Conservation (phyloP, 176 grass and related monocot genomes). For the Triticum monococcum region DNA sequence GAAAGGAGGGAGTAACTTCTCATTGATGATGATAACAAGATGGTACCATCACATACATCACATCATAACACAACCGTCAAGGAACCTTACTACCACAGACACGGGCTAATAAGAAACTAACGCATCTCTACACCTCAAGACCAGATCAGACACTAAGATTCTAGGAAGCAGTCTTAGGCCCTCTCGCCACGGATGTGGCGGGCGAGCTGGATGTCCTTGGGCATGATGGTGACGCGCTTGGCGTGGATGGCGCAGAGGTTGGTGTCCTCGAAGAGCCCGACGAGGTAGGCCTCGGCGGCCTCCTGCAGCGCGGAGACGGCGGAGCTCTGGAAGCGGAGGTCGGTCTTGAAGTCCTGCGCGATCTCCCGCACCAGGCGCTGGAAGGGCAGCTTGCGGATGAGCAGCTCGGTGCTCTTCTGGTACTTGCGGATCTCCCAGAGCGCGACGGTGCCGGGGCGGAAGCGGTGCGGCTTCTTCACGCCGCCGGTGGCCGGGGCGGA, state of each 20-base stretch:
- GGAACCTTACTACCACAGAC: no score
- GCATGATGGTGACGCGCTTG: conserved; percentile 84
- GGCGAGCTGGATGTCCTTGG: conserved; percentile 71
- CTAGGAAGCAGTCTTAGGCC: conserved; percentile 26
- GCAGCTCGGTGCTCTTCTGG: conserved; percentile 83
- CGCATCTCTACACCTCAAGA: background rate
- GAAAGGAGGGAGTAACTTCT: no score
- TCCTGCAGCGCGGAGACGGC: conserved; percentile 68
- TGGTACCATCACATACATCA: no score
- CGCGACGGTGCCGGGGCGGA: conserved; percentile 68
- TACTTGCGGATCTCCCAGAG: conserved; percentile 76
- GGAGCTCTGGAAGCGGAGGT: conserved; percentile 78
- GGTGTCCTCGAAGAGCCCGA: conserved; percentile 72
- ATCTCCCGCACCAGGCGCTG: conserved; percentile 63
- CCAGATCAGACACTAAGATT: no score
- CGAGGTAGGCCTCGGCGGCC: conserved; percentile 70
- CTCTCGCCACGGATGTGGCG: conserved; percentile 68
- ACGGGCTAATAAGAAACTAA: no score
- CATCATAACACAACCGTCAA: no score
- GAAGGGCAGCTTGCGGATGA: conserved; percentile 75
- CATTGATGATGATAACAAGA: no score
- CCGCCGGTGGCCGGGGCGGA: conserved; percentile 61
- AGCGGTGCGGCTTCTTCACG: conserved; percentile 72
- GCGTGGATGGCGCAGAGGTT: conserved; percentile 82
- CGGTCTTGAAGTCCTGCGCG: conserved; percentile 71